Evolutionary conservation across 2,329 filamentous ascomycete genomes (phyloP), one percentile per base, ranked within the genome.

Genomic region (Neonectria coccinea): DNA sequence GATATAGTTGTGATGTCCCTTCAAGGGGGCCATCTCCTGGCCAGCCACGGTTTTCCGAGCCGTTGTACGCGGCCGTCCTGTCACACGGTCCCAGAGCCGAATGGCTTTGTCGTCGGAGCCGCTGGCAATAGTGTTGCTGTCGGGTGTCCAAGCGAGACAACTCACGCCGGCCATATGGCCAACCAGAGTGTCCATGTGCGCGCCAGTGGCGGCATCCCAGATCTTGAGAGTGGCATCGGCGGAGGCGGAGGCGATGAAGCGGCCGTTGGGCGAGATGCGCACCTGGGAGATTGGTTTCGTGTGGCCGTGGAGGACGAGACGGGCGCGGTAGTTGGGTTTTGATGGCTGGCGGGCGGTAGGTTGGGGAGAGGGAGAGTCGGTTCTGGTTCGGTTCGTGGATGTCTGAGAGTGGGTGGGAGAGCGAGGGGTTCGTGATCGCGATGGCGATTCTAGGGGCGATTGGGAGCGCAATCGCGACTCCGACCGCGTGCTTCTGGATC

Each of bases 41-140:
- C 75, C 77, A 2, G 74, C 74, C 25, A 65, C 66, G 3, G 76
- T 74, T 61, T 77, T 80, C 22, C 79, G 77, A 18, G 82, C 81
- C n/a, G 79, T 83, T 33, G 79, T 81, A 63, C 84, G 85, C 14
- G 86, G 85, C 8, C 85, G 81, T 0, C 86, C 86, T 22, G 88
- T 90, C 18, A 89, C 84, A 8, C 88, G 82, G 74, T 97, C 92
- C 96, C 96, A 99, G 1, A 99, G 83, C 2, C 96, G 89, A 67
- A 99, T 98, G 1, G 92, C 89, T 81, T 99, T 99, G 85, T 99
- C 96, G 79, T 99, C 96, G 5, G 92, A 95, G 25, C 95, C 96
- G 10, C 93, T 95, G 4, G 95, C 96, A 51, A 99, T 86, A 3
- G 92, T 93, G 71, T 90, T 90, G 66, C 91, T 93, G 78, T 98